Evolutionary conservation across 179 eudicot genomes (phyloP), one percentile per base, ranked within the genome.

Genomic region (Silene coronaria): DNA sequence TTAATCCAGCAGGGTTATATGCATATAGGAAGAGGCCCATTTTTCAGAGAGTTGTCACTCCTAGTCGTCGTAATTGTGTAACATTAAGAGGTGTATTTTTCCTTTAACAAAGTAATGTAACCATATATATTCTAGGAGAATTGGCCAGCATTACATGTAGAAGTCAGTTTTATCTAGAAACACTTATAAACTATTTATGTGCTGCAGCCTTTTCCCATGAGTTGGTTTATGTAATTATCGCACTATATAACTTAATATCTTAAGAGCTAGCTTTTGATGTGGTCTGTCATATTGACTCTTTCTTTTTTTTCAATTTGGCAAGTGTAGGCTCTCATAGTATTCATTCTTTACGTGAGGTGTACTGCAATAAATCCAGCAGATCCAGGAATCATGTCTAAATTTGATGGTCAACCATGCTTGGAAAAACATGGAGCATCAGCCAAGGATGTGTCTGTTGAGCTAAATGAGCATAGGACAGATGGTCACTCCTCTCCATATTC

Each of bases 291-390:
- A 60, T 76, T 82, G 73, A 82, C 55, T 22, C 36, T 27, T 75
- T 19, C 23, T 73, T 75, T 45, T 21, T 68, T 51, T 51, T 17
- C 42, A 22, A 72, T 79, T 36, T 76, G 72, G 21, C 23, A 73
- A 61, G 19, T 86, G 77, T 87, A 94, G 98, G 98, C 91, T 53
- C 88, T 92, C 32, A 75, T 87, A 80, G 97, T 94, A 79, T 94
- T 94, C 80, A 76, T 94, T 80, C 91, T 94, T 48, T 94, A 94
- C 76, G 97, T 88, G 75, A 96, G 98, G 32, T 82, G 82, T 77
- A 92, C 97, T 77, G 97, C 98, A 70, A 90, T 94, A 61, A 90
- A 94, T 77, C 98, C 98, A 32, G 97, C 98, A 6, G 98, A 94
- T 79, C 97, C 98, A 14, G 98, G 98, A 65, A 91, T 94, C 80